A percentile compares a stretch with the other conserved stretches of the same genome.
Evolutionary conservation across 2,329 filamentous ascomycete species (phyloP).

Genomic region (Penicillium sumatraense): DNA sequence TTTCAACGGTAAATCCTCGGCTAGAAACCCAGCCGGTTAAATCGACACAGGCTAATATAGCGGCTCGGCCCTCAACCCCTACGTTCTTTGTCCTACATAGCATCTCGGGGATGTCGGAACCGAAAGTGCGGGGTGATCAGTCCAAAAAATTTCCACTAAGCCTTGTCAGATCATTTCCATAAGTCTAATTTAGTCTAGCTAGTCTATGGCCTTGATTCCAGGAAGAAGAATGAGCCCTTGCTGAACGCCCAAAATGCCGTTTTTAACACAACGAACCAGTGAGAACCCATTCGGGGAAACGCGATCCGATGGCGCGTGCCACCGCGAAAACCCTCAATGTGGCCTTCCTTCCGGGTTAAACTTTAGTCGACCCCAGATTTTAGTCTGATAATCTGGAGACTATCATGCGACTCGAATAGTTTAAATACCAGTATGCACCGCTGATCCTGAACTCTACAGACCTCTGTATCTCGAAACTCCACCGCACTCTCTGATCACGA

Average conservation of each 20-base stretch:
- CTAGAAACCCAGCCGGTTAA: not conserved
- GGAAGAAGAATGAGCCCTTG: not conserved
- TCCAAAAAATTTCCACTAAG: not conserved
- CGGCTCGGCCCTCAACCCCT: not conserved
- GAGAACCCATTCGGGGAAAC: not conserved
- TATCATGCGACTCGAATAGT: not conserved
- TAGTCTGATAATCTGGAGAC: not conserved
- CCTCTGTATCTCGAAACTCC: not conserved
- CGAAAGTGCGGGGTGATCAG: not conserved
- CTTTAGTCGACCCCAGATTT: not conserved
- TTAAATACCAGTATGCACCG: not conserved
- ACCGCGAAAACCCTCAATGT: constrained; percentile 1
- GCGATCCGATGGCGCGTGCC: not conserved
- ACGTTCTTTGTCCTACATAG: too few relatives aligned
- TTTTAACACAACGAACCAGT: not conserved
- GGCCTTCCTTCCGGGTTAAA: not conserved
- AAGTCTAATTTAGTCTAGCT: not conserved
- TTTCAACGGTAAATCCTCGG: not conserved
- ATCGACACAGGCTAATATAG: not conserved
- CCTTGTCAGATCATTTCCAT: not conserved
- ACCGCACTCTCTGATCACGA: not conserved
- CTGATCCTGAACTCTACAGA: not conserved
- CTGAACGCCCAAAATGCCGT: not conserved
- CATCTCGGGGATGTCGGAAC: not conserved
- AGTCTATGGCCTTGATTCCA: not conserved